Conservation (phyloP, 495 filamentous ascomycete species). For the Annulohypoxylon maeteangense region DNA sequence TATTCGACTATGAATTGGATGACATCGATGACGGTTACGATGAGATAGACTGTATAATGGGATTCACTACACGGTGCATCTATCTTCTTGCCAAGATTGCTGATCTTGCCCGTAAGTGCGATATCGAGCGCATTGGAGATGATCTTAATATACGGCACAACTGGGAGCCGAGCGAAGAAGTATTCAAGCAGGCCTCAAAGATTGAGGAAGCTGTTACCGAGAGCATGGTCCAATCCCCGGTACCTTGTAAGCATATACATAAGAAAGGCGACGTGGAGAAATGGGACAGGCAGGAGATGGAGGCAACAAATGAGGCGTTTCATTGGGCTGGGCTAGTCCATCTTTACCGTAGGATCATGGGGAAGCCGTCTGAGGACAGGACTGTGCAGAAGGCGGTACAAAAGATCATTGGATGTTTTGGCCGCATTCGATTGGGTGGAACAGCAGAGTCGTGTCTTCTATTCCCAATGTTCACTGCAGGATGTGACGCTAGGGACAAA, state of each 20-base stretch:
- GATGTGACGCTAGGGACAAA: constrained; percentile 73
- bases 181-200: constrained; percentile 63
- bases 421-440: constrained; percentile 70
- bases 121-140: constrained; percentile 69
- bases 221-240: constrained; percentile 53
- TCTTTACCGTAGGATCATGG: constrained; percentile 77
- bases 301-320: constrained; percentile 82
- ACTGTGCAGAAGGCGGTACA: constrained; percentile 72
- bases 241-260: constrained; percentile 60
- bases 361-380: constrained; percentile 62
- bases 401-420: constrained; percentile 69
- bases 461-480: constrained; percentile 87
- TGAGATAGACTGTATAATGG: constrained; percentile 81
- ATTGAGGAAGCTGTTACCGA: constrained; percentile 65
- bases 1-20: constrained; percentile 59
- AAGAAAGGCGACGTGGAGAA: constrained; percentile 57
- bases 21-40: constrained; percentile 68
- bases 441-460: constrained; percentile 80
- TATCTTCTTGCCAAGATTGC: constrained; percentile 79
- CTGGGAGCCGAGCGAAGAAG: constrained; percentile 69
- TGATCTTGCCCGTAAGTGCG: constrained; percentile 75
- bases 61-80: constrained; percentile 77
- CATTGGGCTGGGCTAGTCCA: constrained; percentile 84
- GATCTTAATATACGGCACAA: constrained; percentile 59
- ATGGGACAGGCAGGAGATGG: constrained; percentile 71